Evolutionary conservation across 1,284 basidiomycete genomes (phyloP), one percentile per base, ranked within the genome.

Genomic region (Austroboletus novae-zelandiae): DNA sequence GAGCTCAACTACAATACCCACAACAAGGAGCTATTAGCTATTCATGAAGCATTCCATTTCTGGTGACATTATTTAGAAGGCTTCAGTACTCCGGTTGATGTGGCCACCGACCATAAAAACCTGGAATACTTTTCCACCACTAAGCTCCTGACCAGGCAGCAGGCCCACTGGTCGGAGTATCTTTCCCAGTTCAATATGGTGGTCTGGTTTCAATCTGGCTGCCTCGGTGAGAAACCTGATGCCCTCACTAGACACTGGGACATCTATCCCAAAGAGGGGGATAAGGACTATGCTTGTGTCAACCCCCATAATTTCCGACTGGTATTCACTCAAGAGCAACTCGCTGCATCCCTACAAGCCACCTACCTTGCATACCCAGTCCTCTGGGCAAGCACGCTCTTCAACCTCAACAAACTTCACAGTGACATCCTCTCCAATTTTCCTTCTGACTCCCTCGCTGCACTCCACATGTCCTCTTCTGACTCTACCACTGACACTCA

Each of bases 401-500:
- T 23, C 5, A 5, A 15, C 34, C 34, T 35, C n/a, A 17, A 15
- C 1, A 15, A 8, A 35, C 30, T 31, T 7, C 30, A 31, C 30
- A 31, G 2, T 31, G 6, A 31, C 6, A 31, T 31, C 30, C 30
- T 31, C 30, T 31, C 30, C 6, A 7, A 2, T 31, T 7, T 31
- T 13, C 30, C 30, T 7, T 31, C 30, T 13, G 30, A 31, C 6
- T 3, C 30, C 30, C 9, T 31, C 9, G 6, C 30, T 31, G 30
- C 30, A n/a, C 29, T 30, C 10, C 29, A 30, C 29, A 30, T 30
- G 29, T 30, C 29, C 29, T n/a, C n/a, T n/a, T n/a, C n/a, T n/a
- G n/a, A n/a, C n/a, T n/a, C n/a, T n/a, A n/a, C 69, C 69, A 1
- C 40, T 17, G 15, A 48, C 5, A 25, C 46, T 1, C 13, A 5